Evolutionary conservation across 768 basidiomycete species (phyloP), one percentile per base, ranked within the genome.

Genomic region (Hypholoma sublateritium): DNA sequence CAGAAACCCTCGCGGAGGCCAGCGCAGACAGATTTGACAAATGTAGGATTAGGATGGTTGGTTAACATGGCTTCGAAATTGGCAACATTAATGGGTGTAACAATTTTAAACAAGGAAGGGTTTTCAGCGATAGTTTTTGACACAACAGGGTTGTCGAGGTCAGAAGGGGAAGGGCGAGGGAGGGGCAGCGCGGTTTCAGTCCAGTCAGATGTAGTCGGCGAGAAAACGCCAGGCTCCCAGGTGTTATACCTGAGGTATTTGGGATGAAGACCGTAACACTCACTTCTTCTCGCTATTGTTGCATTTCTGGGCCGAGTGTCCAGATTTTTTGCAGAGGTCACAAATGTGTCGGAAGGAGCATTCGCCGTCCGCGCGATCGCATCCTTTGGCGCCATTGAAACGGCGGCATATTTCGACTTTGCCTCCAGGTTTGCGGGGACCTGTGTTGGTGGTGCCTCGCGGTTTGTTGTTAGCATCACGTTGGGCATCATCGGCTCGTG

Each of bases 31-130:
- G 74, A 80, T 0, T 55, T 5, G 0, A 80, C 74, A 25, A 77
- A 74, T 63, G 70, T 39, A 69, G 66, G 67, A 59, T 83, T 61
- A 39, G 82, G 75, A 72, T 85, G 69, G 64, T 57, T 59, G 16
- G 9, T 3, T 13, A 62, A 50, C 16, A 64, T 28, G 36, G 50
- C 14, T 28, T 63, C 48, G 17, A 72, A 65, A 0, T n/a, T 8
- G 7, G 56, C 39, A 32, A 55, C 53, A 16, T 58, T 58, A 22
- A 64, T 53, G 6, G 76, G 77, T 0, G 71, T 74, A 0, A 70
- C 58, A 1, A 81, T 65, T 0, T 65, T 43, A 60, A 83, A 80
- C 0, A 80, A 61, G 1, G 71, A 32, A 0, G 69, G 71, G 13
- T 70, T 35, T 0, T 56, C 19, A 0, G 5, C 0, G 5, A 79